These are phyloP conservation scores for Fragaria nilgerrensis DNA, from an alignment of 306 rosid genomes.

Conservation along the genomic window DNA sequence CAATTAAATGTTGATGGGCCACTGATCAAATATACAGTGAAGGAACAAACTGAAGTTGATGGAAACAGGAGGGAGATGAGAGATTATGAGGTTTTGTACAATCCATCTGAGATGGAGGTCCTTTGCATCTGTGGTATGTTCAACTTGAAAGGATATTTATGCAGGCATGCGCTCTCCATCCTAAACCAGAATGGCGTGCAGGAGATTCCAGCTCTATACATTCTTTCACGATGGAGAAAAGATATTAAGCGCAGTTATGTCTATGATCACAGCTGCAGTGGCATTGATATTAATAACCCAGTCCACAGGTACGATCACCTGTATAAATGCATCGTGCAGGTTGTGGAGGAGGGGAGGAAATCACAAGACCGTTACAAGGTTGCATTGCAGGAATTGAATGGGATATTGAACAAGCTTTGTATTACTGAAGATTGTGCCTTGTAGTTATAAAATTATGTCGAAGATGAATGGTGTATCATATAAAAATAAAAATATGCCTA, in stretches of 20 bases:
- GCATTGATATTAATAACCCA: conserved; percentile 53
- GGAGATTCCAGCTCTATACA: conserved; percentile 61
- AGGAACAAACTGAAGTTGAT: conserved; percentile 49
- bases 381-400: conserved; percentile 42
- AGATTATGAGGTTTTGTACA: conserved; percentile 58
- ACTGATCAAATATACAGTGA: conserved; percentile 46
- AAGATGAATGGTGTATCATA: neutral
- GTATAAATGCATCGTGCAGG: conserved; percentile 59
- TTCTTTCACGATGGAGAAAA: conserved; percentile 70
- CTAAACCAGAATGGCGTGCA: conserved; percentile 56
- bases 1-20: conserved; percentile 54
- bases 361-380: conserved; percentile 46
- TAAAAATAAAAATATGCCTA: neutral
- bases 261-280: conserved; percentile 35
- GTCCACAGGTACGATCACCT: conserved; percentile 59
- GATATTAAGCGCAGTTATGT: conserved; percentile 50
- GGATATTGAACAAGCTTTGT: conserved; percentile 54
- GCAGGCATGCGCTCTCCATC: conserved; percentile 64
- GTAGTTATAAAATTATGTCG: neutral
- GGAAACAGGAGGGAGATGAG: conserved; percentile 46
- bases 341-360: conserved; percentile 66
- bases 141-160: conserved; percentile 64
- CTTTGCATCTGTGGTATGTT: conserved; percentile 62
- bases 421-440: conserved; percentile 29
- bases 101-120: conserved; percentile 60